Evolutionary conservation across 495 filamentous ascomycete species (phyloP).

Genomic region (Podospora fimiseda): DNA sequence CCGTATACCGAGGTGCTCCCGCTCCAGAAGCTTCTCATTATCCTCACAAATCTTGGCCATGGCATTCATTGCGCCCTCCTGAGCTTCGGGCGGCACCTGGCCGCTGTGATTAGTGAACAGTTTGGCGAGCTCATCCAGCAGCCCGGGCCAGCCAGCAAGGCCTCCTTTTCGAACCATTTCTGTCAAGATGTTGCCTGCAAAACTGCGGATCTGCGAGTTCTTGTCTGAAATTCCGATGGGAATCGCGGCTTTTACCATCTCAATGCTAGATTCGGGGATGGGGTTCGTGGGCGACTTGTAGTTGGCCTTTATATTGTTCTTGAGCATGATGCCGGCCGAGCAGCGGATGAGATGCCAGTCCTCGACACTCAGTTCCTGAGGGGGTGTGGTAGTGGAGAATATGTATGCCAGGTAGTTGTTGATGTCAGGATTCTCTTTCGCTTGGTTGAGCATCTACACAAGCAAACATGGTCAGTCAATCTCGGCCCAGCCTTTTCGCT

Average conservation of each 20-base stretch:
- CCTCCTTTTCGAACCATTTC: conserved; percentile 82
- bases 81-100: conserved; percentile 58
- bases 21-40: conserved; percentile 78
- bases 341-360: conserved; percentile 72
- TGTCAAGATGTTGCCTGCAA: conserved; percentile 91
- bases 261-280: conserved; percentile 63
- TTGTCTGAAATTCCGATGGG: conserved; percentile 74
- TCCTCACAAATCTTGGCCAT: conserved; percentile 95
- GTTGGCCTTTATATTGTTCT: conserved; percentile 75
- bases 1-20: conserved; percentile 76
- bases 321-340: conserved; percentile 86
- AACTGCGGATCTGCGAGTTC: conserved; percentile 75
- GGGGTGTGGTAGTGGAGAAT: conserved; percentile 62
- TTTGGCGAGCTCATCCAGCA: conserved; percentile 71
- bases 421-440: conserved; percentile 85
- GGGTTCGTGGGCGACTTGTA: too few species aligned
- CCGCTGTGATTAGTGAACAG: conserved; percentile 68
- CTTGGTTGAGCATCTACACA: conserved; percentile 83
- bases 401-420: conserved; percentile 95
- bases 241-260: conserved; percentile 71
- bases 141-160: conserved; percentile 83
- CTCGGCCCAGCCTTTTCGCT: too few species aligned
- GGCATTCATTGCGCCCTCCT: conserved; percentile 91
- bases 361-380: conserved; percentile 50
- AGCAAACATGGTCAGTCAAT: conserved; percentile 3